A percentile compares a stretch with the other conserved stretches of the same genome.
phyloP scores from a whole-genome alignment of 768 basidiomycete genomes.

The Tulasnella calospora region DNA sequence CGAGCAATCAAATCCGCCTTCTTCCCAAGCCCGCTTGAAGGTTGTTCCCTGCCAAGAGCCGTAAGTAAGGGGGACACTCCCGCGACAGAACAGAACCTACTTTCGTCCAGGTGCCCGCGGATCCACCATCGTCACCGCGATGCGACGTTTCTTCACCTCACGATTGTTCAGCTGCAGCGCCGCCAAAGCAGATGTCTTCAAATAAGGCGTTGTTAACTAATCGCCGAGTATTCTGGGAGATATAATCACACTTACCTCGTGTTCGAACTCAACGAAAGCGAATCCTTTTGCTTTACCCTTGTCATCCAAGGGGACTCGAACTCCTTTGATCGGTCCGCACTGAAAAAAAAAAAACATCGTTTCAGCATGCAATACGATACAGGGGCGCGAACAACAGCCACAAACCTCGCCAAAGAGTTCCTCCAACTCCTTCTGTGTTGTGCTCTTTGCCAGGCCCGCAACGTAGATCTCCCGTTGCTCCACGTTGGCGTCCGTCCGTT shows the following conservation, averaged over 20 bases:
- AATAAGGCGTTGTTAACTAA: background rate
- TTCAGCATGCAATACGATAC: background rate
- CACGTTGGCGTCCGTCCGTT: conserved; percentile 81
- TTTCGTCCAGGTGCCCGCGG: conserved; percentile 54
- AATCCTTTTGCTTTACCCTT: conserved; percentile 73
- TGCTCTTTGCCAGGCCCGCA: conserved; percentile 74
- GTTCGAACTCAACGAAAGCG: conserved; percentile 87
- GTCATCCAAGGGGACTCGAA: conserved; percentile 71
- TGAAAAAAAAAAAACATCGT: conserved; percentile 35
- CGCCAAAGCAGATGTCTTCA: conserved; percentile 60
- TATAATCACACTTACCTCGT: conserved; percentile 53
- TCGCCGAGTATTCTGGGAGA: background rate
- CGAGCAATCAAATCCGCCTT: conserved; percentile 58
- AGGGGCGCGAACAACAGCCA: background rate
- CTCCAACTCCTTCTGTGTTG: conserved; percentile 69
- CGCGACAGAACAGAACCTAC: conserved; percentile 37
- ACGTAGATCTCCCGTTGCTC: conserved; percentile 83
- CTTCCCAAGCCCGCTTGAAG: conserved; percentile 43
- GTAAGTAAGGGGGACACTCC: background rate
- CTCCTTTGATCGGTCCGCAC: conserved; percentile 79
- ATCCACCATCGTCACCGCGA: conserved; percentile 84
- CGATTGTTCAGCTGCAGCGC: conserved; percentile 78
- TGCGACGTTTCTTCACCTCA: conserved; percentile 83
- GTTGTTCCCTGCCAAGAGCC: conserved; percentile 26
- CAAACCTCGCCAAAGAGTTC: conserved; percentile 73